Base-by-base conservation (phyloP, 306 rosid genomes). In the Acacia confusa region DNA sequence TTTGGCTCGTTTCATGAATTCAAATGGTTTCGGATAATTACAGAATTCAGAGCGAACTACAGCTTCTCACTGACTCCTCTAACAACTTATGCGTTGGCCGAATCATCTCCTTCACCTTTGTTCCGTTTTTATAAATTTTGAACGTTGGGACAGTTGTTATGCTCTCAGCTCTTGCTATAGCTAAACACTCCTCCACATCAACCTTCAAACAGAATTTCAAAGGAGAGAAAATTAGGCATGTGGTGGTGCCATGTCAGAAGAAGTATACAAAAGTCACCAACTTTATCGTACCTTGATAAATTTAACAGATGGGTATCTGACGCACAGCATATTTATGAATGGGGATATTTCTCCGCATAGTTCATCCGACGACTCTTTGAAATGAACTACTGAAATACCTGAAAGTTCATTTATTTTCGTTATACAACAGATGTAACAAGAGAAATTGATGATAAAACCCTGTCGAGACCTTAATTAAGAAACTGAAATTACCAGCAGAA, bases 51-150 rank as follows among this genome's bases (percentile, higher is more conserved):
- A 85, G 77, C 63, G 48, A 72, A 72, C 68, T 84, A 76, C 85
- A 89, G 81, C 78, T 88, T 77, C 90, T 89, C 75, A 94, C 84
- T 1, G 91, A 90, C 68, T 94, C 97, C 84, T 94, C 98, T 85
- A 94, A 83, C 72, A 85, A 78, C 48, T 86, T 90, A 78, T 88
- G 93, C 71, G 79, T 88, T 27, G 98, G 98, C 14, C 86, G 88
- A 72, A 90, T 82, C 93, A 92, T 86, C 87, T 94, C 98, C 86
- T 85, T 91, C 90, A 92, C 70, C 88, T 87, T 91, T 78, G 84
- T 92, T 22, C 97, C 97, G 20, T 92, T 88, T 87, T 89, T 94
- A 86, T 91, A 94, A 22, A 94, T 87, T 83, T 92, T 92, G 77
- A 94, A 91, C 15, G 98, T 85, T 63, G 97, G 97, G 40, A 92